Evolutionary conservation across 176 grass and related monocot genomes (phyloP).

Genomic region (Eleusine indica): DNA sequence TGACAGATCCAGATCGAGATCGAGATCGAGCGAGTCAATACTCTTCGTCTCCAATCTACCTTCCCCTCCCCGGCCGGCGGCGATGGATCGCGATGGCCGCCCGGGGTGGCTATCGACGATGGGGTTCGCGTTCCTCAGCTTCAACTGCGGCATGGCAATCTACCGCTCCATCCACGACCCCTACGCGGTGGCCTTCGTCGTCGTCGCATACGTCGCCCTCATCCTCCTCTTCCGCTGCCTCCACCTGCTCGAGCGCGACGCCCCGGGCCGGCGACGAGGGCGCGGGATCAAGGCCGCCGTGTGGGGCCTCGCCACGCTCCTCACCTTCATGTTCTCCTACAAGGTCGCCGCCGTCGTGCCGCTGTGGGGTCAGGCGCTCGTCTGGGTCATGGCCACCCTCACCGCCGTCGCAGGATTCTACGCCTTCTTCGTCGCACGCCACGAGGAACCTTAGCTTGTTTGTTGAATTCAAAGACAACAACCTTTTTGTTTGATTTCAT

Average conservation of each 20-base stretch:
- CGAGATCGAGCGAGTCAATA: no score
- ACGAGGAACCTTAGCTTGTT: background rate
- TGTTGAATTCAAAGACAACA: no score
- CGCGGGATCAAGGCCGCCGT: slow-evolving; percentile 18
- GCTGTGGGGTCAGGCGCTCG: slow-evolving; percentile 26
- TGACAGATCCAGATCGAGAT: no score
- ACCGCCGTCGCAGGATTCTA: slow-evolving; percentile 40
- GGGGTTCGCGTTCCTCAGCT: slow-evolving; percentile 45
- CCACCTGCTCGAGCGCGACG: slow-evolving; percentile 29
- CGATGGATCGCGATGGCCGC: slow-evolving; percentile 41
- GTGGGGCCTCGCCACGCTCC: slow-evolving; percentile 51
- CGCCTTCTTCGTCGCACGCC: slow-evolving; percentile 43
- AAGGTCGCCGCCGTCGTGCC: slow-evolving; percentile 60
- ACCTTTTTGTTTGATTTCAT: background rate
- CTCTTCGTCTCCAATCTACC: no score
- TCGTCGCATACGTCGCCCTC: slow-evolving; percentile 42
- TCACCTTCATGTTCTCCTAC: slow-evolving; percentile 53
- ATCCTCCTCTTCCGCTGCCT: slow-evolving; percentile 49
- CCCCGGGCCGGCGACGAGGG: background rate
- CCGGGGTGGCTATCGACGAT: slow-evolving; percentile 36
- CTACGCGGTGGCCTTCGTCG: slow-evolving; percentile 37
- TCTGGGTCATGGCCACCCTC: slow-evolving; percentile 33
- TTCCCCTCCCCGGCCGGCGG: background rate
- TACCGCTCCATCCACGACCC: slow-evolving; percentile 42
- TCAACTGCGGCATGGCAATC: slow-evolving; percentile 48